phyloP scores from a whole-genome alignment of 169 alveolate species.

The Eimeria acervulina region DNA sequence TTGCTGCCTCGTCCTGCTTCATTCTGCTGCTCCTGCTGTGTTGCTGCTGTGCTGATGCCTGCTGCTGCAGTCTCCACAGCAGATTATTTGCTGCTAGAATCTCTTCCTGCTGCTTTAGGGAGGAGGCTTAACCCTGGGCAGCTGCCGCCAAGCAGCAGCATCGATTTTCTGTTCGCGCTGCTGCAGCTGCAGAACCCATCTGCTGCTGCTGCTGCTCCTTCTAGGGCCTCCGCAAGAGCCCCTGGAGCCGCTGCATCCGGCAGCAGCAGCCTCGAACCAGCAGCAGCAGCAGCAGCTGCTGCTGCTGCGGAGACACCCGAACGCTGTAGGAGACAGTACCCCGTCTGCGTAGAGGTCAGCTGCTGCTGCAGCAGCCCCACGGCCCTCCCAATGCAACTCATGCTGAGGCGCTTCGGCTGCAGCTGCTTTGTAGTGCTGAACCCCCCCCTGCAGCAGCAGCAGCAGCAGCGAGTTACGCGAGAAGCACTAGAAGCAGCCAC shows the following conservation, averaged over 20 bases:
- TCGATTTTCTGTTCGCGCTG: constrained; percentile 24
- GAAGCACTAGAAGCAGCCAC: not conserved
- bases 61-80: constrained; percentile 40
- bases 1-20: too few relatives aligned
- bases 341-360: constrained; percentile 45
- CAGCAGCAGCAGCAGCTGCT: not conserved
- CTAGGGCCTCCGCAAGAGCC: not conserved
- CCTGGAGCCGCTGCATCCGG: not conserved
- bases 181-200: not conserved
- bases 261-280: not conserved
- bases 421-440: constrained; percentile 41
- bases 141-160: constrained; percentile 56
- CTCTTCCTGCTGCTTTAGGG: not conserved
- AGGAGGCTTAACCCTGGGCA: not conserved
- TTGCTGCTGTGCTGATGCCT: too few relatives aligned
- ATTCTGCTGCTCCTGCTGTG: too few relatives aligned
- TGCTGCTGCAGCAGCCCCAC: not conserved
- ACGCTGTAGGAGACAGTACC: constrained; percentile 13
- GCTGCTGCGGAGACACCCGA: not conserved
- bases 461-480: too few relatives aligned
- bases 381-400: constrained; percentile 47
- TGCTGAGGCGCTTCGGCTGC: constrained; percentile 53
- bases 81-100: constrained; percentile 33
- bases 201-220: not conserved
- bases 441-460: constrained; percentile 36